Base-by-base conservation (phyloP, 2,329 filamentous ascomycete species). In the Pseudogymnoascus sp. region DNA sequence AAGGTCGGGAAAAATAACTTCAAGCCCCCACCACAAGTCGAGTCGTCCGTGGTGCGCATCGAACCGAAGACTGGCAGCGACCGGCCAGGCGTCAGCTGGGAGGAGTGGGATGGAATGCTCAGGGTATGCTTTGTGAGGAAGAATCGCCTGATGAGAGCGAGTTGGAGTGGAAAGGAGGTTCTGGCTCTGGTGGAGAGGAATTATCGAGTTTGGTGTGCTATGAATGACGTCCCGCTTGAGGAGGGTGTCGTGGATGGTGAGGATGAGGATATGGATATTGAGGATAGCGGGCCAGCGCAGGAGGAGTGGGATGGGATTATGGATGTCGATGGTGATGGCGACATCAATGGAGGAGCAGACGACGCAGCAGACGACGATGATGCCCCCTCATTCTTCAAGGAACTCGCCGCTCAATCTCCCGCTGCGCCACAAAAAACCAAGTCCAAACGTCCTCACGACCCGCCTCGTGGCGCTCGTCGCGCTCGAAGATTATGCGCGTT, bases 1-100 rank as follows among this genome's bases (percentile, higher is more conserved):
- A 96, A 96, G 78, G 93, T 97, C 52, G 92, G 93, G 67, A 90
- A 88, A 77, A 95, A 96, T 77, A 97, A 97, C 79, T 99, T 97
- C 83, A 91, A 91, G 65, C 95, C 95, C 0, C 93, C 95, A 0
- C 95, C 95, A 7, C 85, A 91, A 71, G 95, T 99, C 63, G 95
- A 99, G 76, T 91, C 87, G 6, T 93, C 89, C 63, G 93, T 97
- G 5, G 92, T 97, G 58, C 84, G 93, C 64, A 89, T 97, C 68
- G 90, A 93, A 72, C 92, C 92, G 21, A 96, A 97, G 78, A 82
- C 84, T 38, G 92, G 92, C 9, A 79, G 77, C 58, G 84, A 87
- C 67, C 80, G 91, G 38, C 93, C 93, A 61, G 88, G 91, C 69
- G 93, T 97, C 67, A 90, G 87, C 73, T 97, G 93, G 76, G 91